Evolutionary conservation across 2,329 filamentous ascomycete genomes (phyloP), one percentile per base, ranked within the genome.

Genomic region (Fusarium sp.): DNA sequence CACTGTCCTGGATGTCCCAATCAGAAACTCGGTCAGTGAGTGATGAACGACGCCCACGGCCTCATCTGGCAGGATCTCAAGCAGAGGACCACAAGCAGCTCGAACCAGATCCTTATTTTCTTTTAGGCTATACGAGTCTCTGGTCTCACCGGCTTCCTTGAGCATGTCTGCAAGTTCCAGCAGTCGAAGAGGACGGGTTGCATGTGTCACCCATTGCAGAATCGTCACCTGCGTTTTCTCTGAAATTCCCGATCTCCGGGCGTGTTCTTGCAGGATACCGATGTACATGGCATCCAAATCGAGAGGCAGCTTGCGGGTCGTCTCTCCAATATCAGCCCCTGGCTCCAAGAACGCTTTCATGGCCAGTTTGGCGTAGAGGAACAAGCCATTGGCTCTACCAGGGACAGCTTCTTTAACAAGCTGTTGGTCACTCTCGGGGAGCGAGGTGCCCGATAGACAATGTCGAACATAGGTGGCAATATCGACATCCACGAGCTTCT

Each of bases 401-500:
- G 69, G 64, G 6, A 72, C 70, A 5, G 67, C 69, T 18, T 64
- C 33, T 15, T 49, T 58, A 26, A 72, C 53, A 5, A 55, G 38
- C 3, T 50, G 18, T 50, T 61, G 66, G 10, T 77, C 57, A 4
- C 55, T 41, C 26, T 66, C 41, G 5, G 72, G 35, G 10, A 78
- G 68, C 1, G 56, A 37, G 3, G 66, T 74, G 2, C 39, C 24
- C 0, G 29, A 42, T 1, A 78, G 67, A 1, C 71, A 56, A 21
- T 73, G 48, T 4, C 69, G 46, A 5, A 84, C 78, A 57, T 78
- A 84, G 1, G 57, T 76, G 3, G 75, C 66, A 20, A 85, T 83
- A 62, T 85, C 84, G 3, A 63, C 42, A 38, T 84, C 79, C 3
- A 85, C 79, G 7, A 75, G 59, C 12, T 56, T 61, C 37, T 77